Evolutionary conservation across 2,329 filamentous ascomycete species (phyloP), one percentile per base, ranked within the genome.

Genomic region (Aspergillus pseudonomiae): DNA sequence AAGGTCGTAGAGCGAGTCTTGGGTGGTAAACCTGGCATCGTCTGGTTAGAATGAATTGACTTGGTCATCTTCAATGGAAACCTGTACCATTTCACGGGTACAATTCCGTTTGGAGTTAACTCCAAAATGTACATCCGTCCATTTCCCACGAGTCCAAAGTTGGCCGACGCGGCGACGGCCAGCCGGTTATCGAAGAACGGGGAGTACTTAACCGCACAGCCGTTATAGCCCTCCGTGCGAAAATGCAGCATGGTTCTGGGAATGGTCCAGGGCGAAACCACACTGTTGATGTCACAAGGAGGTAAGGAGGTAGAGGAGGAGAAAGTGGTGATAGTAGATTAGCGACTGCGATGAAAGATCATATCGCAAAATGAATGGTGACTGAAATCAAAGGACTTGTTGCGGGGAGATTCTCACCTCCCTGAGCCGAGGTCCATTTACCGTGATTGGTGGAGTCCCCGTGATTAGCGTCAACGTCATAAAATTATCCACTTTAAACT

Each of bases 121-220:
- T 90, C 91, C 30, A 98, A 84, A 63, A 94, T 89, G 75, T 92
- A 98, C 1, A 98, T 81, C 50, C 94, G 88, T 12, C 95, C 95
- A 82, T 99, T 99, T 55, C 95, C 95, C 41, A 99, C 94, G 45
- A 99, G 91, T 45, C 95, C 95, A 81, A 95, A 99, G 83, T 99
- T 98, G 67, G 94, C 89, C n/a, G 93, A 91, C 1, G 91, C 86
- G 34, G 92, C 92, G 72, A 97, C 93, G 62, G 94, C 94, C 68
- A 99, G 88, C 67, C 94, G 89, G 69, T 92, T 95, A 82, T 98
- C 95, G 82, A 96, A 96, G 83, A 97, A 99, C 7, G 95, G 95
- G 61, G 94, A 98, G 84, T 98, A 99, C 81, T 97, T 97, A 79
- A 97, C 93, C 70, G 92, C 92, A 81, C 96, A 97, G 73, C 94